A percentile compares a stretch with the other conserved stretches of the same genome.
Conservation (phyloP, 2,329 filamentous ascomycete genomes). For the Calonectria crousiana region DNA sequence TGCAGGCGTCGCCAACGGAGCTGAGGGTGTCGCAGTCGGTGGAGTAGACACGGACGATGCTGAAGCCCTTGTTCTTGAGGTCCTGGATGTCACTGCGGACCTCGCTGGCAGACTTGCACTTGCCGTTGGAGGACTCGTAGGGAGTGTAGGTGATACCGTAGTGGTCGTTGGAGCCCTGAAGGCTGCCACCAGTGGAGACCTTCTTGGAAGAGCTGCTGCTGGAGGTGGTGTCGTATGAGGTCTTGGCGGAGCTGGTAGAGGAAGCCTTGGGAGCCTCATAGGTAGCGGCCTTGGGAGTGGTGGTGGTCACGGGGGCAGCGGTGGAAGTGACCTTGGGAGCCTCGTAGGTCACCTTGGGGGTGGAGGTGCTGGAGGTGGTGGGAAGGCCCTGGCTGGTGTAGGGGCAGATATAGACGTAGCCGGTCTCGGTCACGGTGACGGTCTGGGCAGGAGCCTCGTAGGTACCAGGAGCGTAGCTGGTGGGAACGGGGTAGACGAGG, state of each 20-base stretch:
- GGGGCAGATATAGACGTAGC: conserved; percentile 78
- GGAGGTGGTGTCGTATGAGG: conserved; percentile 31
- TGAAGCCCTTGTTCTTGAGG: conserved; percentile 77
- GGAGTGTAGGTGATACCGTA: conserved; percentile 87
- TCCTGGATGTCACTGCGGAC: conserved; percentile 71
- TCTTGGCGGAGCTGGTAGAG: conserved; percentile 37
- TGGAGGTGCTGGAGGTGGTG: conserved; percentile 24
- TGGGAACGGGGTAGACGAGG: conserved; percentile 74
- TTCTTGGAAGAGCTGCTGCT: conserved; percentile 34
- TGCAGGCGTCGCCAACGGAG: conserved; percentile 78
- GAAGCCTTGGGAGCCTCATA: conserved; percentile 25
- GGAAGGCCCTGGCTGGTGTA: conserved; percentile 62
- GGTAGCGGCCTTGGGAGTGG: not conserved
- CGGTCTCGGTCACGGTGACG: conserved; percentile 77
- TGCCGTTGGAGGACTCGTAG: conserved; percentile 67
- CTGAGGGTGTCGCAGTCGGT: conserved; percentile 89
- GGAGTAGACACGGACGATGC: conserved; percentile 84
- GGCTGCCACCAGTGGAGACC: conserved; percentile 43
- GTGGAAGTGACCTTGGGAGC: conserved; percentile 37
- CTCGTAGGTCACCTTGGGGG: conserved; percentile 27
- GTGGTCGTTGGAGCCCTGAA: conserved; percentile 63
- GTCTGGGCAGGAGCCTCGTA: conserved; percentile 77
- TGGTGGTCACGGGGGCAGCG: not conserved
- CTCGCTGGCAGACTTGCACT: conserved; percentile 73
- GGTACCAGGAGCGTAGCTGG: conserved; percentile 75